Conservation (phyloP, 2,329 filamentous ascomycete genomes). For the Cercospora zeina region DNA sequence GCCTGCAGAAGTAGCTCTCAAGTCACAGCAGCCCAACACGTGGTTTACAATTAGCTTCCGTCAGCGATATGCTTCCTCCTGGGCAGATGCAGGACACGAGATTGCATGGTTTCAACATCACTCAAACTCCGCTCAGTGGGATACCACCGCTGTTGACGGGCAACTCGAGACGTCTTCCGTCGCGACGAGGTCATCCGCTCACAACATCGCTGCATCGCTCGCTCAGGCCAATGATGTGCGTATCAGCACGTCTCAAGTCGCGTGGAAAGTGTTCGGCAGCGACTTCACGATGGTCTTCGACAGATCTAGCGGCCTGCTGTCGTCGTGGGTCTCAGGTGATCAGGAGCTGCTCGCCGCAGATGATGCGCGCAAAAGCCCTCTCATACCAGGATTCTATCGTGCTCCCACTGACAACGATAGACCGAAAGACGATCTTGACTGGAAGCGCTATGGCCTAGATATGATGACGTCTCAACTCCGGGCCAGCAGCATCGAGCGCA, state of each 20-base stretch:
- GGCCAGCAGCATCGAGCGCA: conserved; percentile 42
- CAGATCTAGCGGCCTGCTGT: conserved; percentile 11
- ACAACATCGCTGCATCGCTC: conserved; percentile 2
- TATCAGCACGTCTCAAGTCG: conserved; percentile 15
- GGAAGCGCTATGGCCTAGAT: conserved; percentile 52
- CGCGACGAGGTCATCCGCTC: no score
- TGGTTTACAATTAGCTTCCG: conserved; percentile 52
- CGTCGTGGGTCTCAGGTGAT: conserved; percentile 45
- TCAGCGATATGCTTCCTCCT: conserved; percentile 49
- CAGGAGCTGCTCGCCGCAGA: conserved; percentile 39
- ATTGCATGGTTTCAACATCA: conserved; percentile 31
- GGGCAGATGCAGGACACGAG: conserved; percentile 41
- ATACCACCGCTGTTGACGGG: not conserved
- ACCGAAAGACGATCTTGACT: conserved; percentile 56
- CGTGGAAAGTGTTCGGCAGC: conserved; percentile 11
- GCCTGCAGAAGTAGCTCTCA: conserved; percentile 26
- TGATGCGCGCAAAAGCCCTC: conserved; percentile 24
- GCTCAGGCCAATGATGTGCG: conserved; percentile 4
- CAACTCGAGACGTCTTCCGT: no score
- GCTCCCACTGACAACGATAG: conserved; percentile 65
- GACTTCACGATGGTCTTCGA: conserved; percentile 20
- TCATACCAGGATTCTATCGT: conserved; percentile 59
- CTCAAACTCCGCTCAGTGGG: conserved; percentile 1
- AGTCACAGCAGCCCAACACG: conserved; percentile 39
- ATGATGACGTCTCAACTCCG: conserved; percentile 51